phyloP scores from a whole-genome alignment of 768 basidiomycete genomes.

The Naganishia vishniacii region DNA sequence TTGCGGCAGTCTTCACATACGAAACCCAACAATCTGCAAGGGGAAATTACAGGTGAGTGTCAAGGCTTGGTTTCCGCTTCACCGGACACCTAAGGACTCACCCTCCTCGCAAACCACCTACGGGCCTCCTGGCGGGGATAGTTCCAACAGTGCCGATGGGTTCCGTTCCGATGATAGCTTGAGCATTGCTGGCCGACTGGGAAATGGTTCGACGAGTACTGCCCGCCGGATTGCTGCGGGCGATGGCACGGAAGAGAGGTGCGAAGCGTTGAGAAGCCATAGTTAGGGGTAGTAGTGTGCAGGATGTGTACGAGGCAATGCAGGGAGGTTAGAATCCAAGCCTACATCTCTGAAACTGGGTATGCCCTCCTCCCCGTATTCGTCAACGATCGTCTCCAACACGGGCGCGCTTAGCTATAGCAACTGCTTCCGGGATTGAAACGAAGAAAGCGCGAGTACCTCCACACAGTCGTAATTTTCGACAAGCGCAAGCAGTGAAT shows the following conservation, averaged over 20 bases:
- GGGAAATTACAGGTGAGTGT: background rate
- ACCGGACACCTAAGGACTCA: constrained; percentile 23
- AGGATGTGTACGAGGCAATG: no score
- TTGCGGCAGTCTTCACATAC: constrained; percentile 27
- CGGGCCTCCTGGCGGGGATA: constrained; percentile 31
- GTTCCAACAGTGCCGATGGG: constrained; percentile 33
- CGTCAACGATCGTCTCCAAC: constrained; percentile 1
- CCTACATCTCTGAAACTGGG: no score
- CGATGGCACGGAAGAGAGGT: constrained; percentile 4
- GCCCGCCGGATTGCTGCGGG: background rate
- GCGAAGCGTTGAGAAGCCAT: constrained; percentile 10
- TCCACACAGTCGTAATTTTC: constrained; percentile 18
- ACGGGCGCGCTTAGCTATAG: constrained; percentile 1
- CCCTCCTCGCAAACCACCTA: constrained; percentile 40
- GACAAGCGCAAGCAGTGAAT: background rate
- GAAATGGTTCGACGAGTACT: constrained; percentile 6
- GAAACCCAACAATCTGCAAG: constrained; percentile 36
- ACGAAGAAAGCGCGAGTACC: constrained; percentile 6
- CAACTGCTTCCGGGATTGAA: background rate
- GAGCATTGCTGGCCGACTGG: background rate
- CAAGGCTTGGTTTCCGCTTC: no score
- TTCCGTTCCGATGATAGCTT: constrained; percentile 14
- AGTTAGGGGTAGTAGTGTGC: background rate
- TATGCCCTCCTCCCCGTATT: no score
- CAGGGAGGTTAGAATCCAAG: no score